Base-by-base conservation (phyloP, 2,329 filamentous ascomycete species). In the Fusarium longipes region DNA sequence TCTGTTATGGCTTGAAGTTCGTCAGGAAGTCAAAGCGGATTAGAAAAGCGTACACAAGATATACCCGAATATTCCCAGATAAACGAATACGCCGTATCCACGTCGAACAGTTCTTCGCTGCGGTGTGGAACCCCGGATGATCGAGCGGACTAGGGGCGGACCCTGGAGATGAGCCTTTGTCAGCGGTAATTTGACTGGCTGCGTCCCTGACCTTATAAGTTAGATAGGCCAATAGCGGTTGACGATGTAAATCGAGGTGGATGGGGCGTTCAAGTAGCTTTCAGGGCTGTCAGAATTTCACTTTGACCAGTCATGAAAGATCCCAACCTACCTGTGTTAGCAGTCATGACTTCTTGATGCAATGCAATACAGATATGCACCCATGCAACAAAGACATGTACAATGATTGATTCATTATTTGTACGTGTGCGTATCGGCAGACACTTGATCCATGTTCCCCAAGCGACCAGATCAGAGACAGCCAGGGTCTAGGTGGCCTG, bases 71-170 rank as follows among this genome's bases (percentile, higher is more conserved):
- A 58, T 69, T 68, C 36, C 61, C 61, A 63, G 25, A 39, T 63
- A 43, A 65, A 67, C 67, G 67, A 70, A 70, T 70, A 70, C 67
- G 67, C 58, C 67, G 67, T 68, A 70, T 68, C 29, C 47, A 44
- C 18, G 40, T 36, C 15, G 24, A 64, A 62, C 36, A 30, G 59
- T 61, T 67, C 48, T 25, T 68, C 30, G 42, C 51, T 60, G 55
- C 50, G 22, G 44, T 48, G 44, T 48, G 44, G 62, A 56, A 45
- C 42, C 44, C 42, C 11, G 25, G 47, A 29, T 42, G 53, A 68
- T 68, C 65, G 53, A 63, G 67, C 38, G 22, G 38, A 40, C 54
- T 65, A 64, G 57, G 45, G 61, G 40, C 33, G 58, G 67, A 57
- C 57, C 63, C 63, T 67, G 24, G 48, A 59, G 36, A 53, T 54